Evolutionary conservation across 768 basidiomycete genomes (phyloP), one percentile per base, ranked within the genome.

Genomic region (Psilocybe sp.): DNA sequence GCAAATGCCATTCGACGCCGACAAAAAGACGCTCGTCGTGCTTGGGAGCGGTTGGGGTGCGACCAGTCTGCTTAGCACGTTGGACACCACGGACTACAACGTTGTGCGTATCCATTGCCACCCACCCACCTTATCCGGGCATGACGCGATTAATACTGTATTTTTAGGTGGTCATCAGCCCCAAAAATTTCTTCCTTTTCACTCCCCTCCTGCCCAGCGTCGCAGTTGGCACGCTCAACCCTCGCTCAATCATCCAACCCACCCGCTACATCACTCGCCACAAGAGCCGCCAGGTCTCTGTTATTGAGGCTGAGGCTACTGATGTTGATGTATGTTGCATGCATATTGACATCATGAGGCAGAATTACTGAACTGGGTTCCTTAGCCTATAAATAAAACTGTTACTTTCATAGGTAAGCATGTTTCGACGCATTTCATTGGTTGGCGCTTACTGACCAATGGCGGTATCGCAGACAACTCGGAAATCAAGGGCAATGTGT

Each of bases 121-220:
- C 41, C 35, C 32, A n/a, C 45, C 46, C 49, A 18, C 14, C 13
- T n/a, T 34, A 14, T 19, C 39, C 37, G 38, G 32, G 15, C 5
- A 35, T 40, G 32, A 44, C 20, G 38, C 42, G 34, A 34, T 47
- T 40, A 52, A 46, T 35, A 19, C 15, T n/a, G 16, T 19, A 40
- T 19, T 40, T 42, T 44, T 39, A 92, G 91, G 80, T 95, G 49
- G 89, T 98, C 46, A 81, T 98, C 68, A 95, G 92, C 49, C 97
- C 97, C 4, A 87, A 90, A 65, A 99, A 98, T 70, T 99, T 88
- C 75, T 99, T 98, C 82, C 81, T 98, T 40, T 98, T 98, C 74
- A 94, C 95, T 0, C 97, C 96, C n/a, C 78, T 99, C 23, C 74
- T 98, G 9, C 97, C 96, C 2, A 95, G 92, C 50, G 96, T 97